These are phyloP conservation scores for Globomyces pollinis-pini DNA, from an alignment of 192 early-diverging fungal genomes.

Conservation along the genomic window DNA sequence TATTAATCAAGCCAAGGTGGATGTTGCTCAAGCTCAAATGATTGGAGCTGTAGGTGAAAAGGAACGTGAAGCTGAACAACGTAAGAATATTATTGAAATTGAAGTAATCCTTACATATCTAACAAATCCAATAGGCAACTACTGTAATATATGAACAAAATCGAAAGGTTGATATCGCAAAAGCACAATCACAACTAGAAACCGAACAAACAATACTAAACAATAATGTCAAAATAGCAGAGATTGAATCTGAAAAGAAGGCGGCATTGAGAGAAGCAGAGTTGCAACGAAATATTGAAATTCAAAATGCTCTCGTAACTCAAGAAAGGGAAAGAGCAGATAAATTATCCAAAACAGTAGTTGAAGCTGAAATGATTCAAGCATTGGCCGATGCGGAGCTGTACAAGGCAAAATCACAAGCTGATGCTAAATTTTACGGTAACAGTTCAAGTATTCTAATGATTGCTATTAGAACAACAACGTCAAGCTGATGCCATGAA, in stretches of 20 bases:
- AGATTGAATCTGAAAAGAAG: slow-evolving; percentile 43
- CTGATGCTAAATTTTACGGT: slow-evolving; percentile 26
- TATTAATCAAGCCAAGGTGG: slow-evolving; percentile 51
- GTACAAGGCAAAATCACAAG: slow-evolving; percentile 26
- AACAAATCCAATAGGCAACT: too few species aligned
- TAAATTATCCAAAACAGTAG: slow-evolving; percentile 35
- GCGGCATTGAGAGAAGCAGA: slow-evolving; percentile 30
- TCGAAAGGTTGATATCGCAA: slow-evolving; percentile 25
- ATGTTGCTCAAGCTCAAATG: slow-evolving; percentile 42
- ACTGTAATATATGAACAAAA: slow-evolving; percentile 43
- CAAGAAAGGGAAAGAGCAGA: slow-evolving; percentile 38
- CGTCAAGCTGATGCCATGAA: slow-evolving; percentile 42
- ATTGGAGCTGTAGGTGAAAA: slow-evolving; percentile 44
- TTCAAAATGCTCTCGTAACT: slow-evolving; percentile 28
- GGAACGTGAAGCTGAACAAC: slow-evolving; percentile 38
- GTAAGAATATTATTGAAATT: slow-evolving; percentile 26
- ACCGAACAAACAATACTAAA: slow-evolving; percentile 28
- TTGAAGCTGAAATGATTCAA: slow-evolving; percentile 34
- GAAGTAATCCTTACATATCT: too few species aligned
- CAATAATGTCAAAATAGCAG: slow-evolving; percentile 30
- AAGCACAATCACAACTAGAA: slow-evolving; percentile 29
- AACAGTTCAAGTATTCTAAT: too few species aligned
- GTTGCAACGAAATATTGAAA: slow-evolving; percentile 39
- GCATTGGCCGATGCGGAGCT: slow-evolving; percentile 32
- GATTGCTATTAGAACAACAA: too few species aligned